A percentile compares a stretch with the other conserved stretches of the same genome.
These are phyloP conservation scores for Cinchona pubescens DNA, from an alignment of 257 asterid species.

Conservation along the genomic window DNA sequence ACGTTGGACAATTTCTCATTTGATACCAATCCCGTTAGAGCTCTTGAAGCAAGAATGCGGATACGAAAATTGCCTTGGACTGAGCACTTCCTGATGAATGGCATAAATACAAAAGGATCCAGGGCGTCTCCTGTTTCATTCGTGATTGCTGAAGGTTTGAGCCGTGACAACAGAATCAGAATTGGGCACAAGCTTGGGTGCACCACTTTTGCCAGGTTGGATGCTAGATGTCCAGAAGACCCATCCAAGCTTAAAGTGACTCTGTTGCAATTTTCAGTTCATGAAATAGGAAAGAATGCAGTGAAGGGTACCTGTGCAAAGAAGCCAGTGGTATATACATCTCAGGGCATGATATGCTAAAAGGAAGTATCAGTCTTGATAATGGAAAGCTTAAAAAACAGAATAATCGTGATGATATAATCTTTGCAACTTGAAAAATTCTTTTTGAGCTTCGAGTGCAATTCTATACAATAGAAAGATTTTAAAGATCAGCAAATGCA, in stretches of 20 bases:
- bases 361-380: neutral
- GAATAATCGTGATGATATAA: neutral
- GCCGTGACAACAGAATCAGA: conserved; percentile 82
- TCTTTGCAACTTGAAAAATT: neutral
- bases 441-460: neutral
- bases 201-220: conserved; percentile 62
- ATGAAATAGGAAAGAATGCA: conserved; percentile 72
- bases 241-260: conserved; percentile 51
- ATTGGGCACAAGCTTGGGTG: conserved; percentile 96
- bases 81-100: conserved; percentile 84
- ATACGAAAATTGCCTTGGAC: conserved; percentile 73
- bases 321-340: conserved; percentile 3
- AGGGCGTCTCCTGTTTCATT: conserved; percentile 71
- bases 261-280: conserved; percentile 85
- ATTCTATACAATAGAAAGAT: neutral
- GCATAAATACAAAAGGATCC: conserved; percentile 84
- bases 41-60: conserved; percentile 90
- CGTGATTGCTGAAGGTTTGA: conserved; percentile 79
- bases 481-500: neutral
- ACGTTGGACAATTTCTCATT: conserved; percentile 70
- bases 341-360: neutral
- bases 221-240: conserved; percentile 44
- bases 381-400: neutral
- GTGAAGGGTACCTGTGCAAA: conserved; percentile 73
- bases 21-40: conserved; percentile 72